A percentile compares a stretch with the other conserved stretches of the same genome.
phyloP scores from a whole-genome alignment of 176 grass and related monocot genomes.

The Zea luxurians region DNA sequence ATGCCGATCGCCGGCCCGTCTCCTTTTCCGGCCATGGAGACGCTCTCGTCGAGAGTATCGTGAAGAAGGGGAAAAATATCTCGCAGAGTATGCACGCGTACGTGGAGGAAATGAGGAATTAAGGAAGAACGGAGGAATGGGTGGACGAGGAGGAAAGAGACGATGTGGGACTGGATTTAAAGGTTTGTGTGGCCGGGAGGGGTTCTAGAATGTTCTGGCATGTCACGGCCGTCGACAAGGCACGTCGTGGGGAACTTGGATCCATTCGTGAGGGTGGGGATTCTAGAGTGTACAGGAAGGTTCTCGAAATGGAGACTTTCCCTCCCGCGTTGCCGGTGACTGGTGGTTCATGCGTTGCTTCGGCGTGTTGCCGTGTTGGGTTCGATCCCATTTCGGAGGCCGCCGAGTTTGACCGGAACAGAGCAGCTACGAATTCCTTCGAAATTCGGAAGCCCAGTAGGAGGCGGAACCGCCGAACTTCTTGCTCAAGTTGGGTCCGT shows the following conservation, averaged over 20 bases:
- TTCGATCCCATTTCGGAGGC: background rate
- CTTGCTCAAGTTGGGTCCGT: background rate
- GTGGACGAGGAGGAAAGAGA: constrained; percentile 23
- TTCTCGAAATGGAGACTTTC: constrained; percentile 24
- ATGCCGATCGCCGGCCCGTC: constrained; percentile 93
- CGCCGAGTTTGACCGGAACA: constrained; percentile 1
- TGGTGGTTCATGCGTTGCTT: background rate
- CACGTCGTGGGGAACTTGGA: constrained; percentile 28
- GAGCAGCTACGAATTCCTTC: background rate
- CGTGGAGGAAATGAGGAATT: background rate
- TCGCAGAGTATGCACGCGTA: constrained; percentile 1
- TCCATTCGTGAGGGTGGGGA: background rate
- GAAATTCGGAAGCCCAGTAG: background rate
- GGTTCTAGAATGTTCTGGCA: constrained; percentile 53
- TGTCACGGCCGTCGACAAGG: background rate
- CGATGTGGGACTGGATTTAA: background rate
- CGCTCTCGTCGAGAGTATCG: constrained; percentile 8
- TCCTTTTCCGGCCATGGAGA: constrained; percentile 62
- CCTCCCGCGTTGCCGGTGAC: background rate
- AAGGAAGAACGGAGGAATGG: background rate
- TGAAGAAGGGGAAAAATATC: background rate
- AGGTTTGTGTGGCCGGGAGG: background rate
- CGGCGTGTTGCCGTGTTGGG: background rate
- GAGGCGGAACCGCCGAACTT: background rate
- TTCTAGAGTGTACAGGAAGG: constrained; percentile 32